These are phyloP conservation scores for Adiantum capillusveneris DNA, from an alignment of 75 land plant species.

Conservation along the genomic window DNA sequence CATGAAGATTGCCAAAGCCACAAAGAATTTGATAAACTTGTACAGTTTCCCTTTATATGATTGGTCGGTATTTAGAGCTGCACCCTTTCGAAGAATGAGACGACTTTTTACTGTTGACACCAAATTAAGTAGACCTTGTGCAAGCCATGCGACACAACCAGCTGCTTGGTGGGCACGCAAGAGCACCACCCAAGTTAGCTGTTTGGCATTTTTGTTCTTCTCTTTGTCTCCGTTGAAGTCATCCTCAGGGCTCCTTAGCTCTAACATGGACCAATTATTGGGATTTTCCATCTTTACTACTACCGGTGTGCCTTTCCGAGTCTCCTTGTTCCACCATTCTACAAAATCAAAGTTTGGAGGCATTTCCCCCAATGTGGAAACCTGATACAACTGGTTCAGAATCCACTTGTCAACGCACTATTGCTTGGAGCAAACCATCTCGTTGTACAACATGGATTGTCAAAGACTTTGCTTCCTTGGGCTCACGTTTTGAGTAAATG, in stretches of 20 bases:
- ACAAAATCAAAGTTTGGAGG: constrained; percentile 61
- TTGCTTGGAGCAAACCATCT: too few relatives aligned
- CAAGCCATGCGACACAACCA: constrained; percentile 61
- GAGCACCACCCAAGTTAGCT: constrained; percentile 78
- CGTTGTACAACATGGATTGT: too few relatives aligned
- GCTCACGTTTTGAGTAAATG: too few relatives aligned
- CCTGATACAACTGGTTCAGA: too few relatives aligned
- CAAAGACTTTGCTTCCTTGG: too few relatives aligned
- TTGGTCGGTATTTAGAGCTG: constrained; percentile 29
- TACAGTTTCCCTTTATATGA: constrained; percentile 45
- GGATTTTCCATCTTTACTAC: constrained; percentile 91
- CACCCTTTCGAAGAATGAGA: constrained; percentile 25
- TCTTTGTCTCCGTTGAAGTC: constrained; percentile 33
- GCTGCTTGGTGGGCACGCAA: constrained; percentile 69
- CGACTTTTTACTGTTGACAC: constrained; percentile 52
- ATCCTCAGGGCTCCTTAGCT: constrained; percentile 54
- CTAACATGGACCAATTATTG: constrained; percentile 65
- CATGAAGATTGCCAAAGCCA: constrained; percentile 34
- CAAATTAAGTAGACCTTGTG: constrained; percentile 43
- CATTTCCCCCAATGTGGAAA: constrained; percentile 19
- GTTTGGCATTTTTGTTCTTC: constrained; percentile 70
- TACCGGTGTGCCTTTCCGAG: constrained; percentile 61
- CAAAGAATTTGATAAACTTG: constrained; percentile 41
- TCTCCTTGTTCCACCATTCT: constrained; percentile 49
- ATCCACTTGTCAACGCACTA: too few relatives aligned